Evolutionary conservation across 106 monocot species (phyloP), one percentile per base, ranked within the genome.

Genomic region (Phalaenopsis equestris): DNA sequence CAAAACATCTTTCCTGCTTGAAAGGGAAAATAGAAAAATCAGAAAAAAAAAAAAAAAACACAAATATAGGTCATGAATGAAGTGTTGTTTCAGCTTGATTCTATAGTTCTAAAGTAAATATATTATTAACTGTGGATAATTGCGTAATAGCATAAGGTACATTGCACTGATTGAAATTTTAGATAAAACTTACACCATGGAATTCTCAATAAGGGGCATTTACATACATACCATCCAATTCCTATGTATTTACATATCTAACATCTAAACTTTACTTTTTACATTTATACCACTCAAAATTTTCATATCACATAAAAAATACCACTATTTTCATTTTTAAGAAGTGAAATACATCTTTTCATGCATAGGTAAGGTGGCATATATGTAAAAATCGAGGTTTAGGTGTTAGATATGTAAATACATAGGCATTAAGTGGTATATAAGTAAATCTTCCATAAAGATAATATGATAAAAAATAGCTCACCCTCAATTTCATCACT

Each of bases 401-500:
- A 30, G 30, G 30, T 30, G 30, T 30, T 30, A 30, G 30, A 30
- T 30, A 30, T 30, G 30, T 30, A 30, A 30, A 30, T 30, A 30
- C 30, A 30, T 30, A 30, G 30, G 30, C 30, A 30, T 30, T 30
- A 30, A 30, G 30, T 30, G 30, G 30, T 30, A 30, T 30, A 30
- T 30, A 30, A 0, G 30, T 30, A 30, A 30, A 30, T 30, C 30
- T 30, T 30, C 30, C 10, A 52, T 12, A 52, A 74, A 45, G 19
- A 19, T 19, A 74, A 19, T 43, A 45, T 76, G 41, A 19, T 70
- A 77, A 8, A 52, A 52, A n/a, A 55, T 78, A 58, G 24, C 14
- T 47, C 16, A 91, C 96, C 93, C 90, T 98, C 97, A 76, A 87
- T 79, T 84, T 86, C 90, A 43, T 91, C 88, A 39, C 91, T 88